Evolutionary conservation across 2,329 filamentous ascomycete species (phyloP).

Genomic region (Rhinocladiella mackenziei): DNA sequence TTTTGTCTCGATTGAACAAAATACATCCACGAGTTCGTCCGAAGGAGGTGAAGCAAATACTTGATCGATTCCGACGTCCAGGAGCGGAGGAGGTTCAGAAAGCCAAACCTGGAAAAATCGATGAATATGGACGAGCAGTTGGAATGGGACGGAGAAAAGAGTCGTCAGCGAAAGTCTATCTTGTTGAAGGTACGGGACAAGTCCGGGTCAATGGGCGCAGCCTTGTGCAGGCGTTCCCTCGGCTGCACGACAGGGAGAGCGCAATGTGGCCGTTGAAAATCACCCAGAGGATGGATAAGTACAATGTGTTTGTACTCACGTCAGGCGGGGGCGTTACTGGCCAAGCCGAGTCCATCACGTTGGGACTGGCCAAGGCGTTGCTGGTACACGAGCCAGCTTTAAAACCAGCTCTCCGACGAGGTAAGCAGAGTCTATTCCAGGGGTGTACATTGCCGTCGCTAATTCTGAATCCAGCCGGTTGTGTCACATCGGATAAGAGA

Average conservation of each 20-base stretch:
- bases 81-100: constrained; percentile 67
- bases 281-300: constrained; percentile 83
- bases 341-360: constrained; percentile 88
- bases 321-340: constrained; percentile 87
- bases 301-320: constrained; percentile 88
- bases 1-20: constrained; percentile 75
- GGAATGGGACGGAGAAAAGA: constrained; percentile 85
- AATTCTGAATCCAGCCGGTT: constrained; percentile 64
- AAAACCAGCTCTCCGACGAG: constrained; percentile 81
- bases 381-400: constrained; percentile 86
- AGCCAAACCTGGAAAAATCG: constrained; percentile 62
- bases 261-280: constrained; percentile 85
- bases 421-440: constrained; percentile 53
- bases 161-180: constrained; percentile 75
- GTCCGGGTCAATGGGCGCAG: constrained; percentile 84
- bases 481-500: constrained; percentile 84
- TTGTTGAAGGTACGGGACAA: constrained; percentile 91
- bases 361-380: constrained; percentile 84
- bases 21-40: constrained; percentile 79
- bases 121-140: constrained; percentile 71
- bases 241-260: constrained; percentile 90
- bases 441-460: constrained; percentile 8
- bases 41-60: constrained; percentile 58
- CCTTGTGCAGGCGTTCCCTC: constrained; percentile 75
- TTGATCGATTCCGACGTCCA: constrained; percentile 69